A percentile compares a stretch with the other conserved stretches of the same genome.
phyloP scores from a whole-genome alignment of 495 filamentous ascomycete genomes.

The Talaromyces adpressus region DNA sequence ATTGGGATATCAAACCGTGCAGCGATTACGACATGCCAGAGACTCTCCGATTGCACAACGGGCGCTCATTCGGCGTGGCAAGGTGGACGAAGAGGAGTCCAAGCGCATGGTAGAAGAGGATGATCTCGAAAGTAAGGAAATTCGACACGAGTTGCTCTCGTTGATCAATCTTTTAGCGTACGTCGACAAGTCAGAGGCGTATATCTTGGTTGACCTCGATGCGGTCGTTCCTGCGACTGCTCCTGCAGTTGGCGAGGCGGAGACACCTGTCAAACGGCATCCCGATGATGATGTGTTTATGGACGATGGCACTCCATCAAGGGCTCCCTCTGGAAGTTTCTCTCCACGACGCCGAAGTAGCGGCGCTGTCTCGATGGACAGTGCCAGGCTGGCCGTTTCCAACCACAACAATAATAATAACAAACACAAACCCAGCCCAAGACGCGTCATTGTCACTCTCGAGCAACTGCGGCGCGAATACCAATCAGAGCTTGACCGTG shows the following conservation, averaged over 20 bases:
- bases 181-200: constrained; percentile 75
- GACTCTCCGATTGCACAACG: constrained; percentile 39
- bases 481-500: constrained; percentile 77
- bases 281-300: constrained; percentile 38
- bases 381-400: not conserved
- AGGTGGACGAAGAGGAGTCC: constrained; percentile 46
- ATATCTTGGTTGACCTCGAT: constrained; percentile 48
- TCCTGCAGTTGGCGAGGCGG: constrained; percentile 11
- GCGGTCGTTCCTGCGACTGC: constrained; percentile 11
- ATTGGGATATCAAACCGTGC: constrained; percentile 59
- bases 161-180: constrained; percentile 85
- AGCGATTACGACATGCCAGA: constrained; percentile 47
- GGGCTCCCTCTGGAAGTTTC: not conserved
- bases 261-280: constrained; percentile 20
- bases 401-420: not conserved
- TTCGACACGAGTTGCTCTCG: constrained; percentile 62
- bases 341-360: constrained; percentile 6
- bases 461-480: constrained; percentile 79
- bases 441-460: constrained; percentile 62
- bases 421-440: constrained; percentile 11
- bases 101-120: constrained; percentile 42
- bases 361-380: not conserved
- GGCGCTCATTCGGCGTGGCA: constrained; percentile 24
- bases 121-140: constrained; percentile 46
- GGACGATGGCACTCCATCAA: constrained; percentile 11